phyloP scores from a whole-genome alignment of 2,329 filamentous ascomycete genomes.

The Monilinia vaccinii-corymbosi region DNA sequence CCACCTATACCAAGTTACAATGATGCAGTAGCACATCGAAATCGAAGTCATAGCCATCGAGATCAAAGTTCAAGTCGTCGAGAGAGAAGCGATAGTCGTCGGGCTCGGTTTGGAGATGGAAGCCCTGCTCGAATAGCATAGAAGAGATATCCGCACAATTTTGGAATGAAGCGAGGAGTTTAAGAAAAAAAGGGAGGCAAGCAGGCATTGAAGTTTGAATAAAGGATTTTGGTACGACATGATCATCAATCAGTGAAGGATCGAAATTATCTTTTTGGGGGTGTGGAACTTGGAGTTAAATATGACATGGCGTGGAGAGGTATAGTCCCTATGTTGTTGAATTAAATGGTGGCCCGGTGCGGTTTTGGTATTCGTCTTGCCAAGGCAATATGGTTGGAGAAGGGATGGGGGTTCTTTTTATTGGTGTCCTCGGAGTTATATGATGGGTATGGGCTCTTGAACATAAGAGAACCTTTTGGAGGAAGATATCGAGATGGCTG shows the following conservation, averaged over 20 bases:
- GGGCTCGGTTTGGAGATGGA: constrained; percentile 12
- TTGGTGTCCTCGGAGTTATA: constrained; percentile 4
- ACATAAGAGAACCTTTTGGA: background rate
- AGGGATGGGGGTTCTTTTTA: background rate
- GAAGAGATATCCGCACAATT: background rate
- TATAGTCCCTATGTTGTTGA: constrained; percentile 3
- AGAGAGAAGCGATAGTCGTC: constrained; percentile 15
- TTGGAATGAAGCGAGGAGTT: background rate
- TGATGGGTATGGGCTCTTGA: background rate
- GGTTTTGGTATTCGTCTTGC: background rate
- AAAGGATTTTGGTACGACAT: constrained; percentile 2
- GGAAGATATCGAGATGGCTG: background rate
- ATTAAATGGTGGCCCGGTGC: background rate
- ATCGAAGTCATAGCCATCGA: constrained; percentile 19
- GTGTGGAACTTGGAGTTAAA: background rate
- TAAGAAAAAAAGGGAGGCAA: background rate
- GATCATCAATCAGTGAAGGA: background rate
- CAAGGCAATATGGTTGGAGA: constrained; percentile 1
- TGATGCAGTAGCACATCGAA: constrained; percentile 27
- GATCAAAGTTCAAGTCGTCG: constrained; percentile 14
- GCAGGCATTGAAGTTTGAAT: constrained; percentile 3
- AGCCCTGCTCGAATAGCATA: constrained; percentile 10
- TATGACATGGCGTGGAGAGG: constrained; percentile 3
- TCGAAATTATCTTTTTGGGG: background rate
- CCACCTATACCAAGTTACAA: constrained; percentile 31